Conservation (phyloP, 2,329 filamentous ascomycete species). For the Trichoderma oligosporum region DNA sequence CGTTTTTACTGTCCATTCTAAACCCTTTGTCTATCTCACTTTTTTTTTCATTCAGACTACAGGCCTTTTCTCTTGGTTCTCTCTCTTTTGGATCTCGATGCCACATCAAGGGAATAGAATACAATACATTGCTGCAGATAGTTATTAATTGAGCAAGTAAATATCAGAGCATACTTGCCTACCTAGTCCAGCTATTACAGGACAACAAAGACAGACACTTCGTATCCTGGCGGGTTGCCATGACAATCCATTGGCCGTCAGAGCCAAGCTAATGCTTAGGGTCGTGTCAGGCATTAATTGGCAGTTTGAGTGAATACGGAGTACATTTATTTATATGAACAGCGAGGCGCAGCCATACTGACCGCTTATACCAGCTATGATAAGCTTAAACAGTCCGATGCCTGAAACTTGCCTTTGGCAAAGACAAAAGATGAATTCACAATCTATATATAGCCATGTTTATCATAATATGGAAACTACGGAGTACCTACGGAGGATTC, state of each 20-base stretch:
- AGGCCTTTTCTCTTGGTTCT: no score
- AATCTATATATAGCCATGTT: neutral
- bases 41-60: neutral
- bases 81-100: no score
- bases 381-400: no score
- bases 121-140: no score
- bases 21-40: neutral
- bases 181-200: slow-evolving; percentile 2
- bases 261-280: slow-evolving; percentile 10
- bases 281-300: slow-evolving; percentile 21
- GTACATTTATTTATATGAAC: neutral
- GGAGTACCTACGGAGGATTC: neutral
- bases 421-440: neutral
- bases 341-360: neutral
- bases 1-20: neutral
- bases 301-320: neutral
- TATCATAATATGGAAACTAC: neutral
- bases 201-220: neutral
- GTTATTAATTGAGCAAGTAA: no score
- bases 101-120: no score
- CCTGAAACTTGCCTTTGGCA: no score
- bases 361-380: neutral
- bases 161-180: no score
- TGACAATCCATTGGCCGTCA: slow-evolving; percentile 12
- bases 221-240: slow-evolving; percentile 18